These are phyloP conservation scores for Talaromyces stipitatus DNA, from an alignment of 495 filamentous ascomycete genomes.

Conservation along the genomic window DNA sequence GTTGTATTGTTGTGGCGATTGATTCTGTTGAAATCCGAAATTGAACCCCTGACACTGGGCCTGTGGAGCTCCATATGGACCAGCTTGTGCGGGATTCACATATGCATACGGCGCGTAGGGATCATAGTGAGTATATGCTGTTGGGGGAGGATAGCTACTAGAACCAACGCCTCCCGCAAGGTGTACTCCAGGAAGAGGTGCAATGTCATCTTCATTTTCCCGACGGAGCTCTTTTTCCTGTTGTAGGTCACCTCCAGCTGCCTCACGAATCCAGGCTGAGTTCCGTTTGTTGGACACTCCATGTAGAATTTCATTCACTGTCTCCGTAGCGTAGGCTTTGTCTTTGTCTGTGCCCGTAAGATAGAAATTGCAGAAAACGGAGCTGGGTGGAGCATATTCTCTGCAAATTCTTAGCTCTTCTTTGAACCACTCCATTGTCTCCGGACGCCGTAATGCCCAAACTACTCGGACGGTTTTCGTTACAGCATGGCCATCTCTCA, in stretches of 20 bases:
- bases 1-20: slow-evolving; percentile 5
- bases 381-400: slow-evolving; percentile 73
- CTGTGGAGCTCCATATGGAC: slow-evolving; percentile 4
- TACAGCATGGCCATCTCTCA: slow-evolving; percentile 87
- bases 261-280: slow-evolving; percentile 69
- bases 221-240: slow-evolving; percentile 68
- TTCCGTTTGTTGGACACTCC: slow-evolving; percentile 75
- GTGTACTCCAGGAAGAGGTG: slow-evolving; percentile 60
- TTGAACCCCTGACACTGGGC: slow-evolving; percentile 14
- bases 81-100: slow-evolving; percentile 1
- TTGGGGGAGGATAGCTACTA: slow-evolving; percentile 14
- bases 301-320: slow-evolving; percentile 73
- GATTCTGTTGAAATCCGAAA: slow-evolving; percentile 21
- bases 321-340: slow-evolving; percentile 62
- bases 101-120: slow-evolving; percentile 4
- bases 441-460: slow-evolving; percentile 82
- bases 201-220: slow-evolving; percentile 82
- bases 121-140: slow-evolving; percentile 7
- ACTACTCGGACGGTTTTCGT: slow-evolving; percentile 84
- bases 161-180: slow-evolving; percentile 21
- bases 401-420: slow-evolving; percentile 88
- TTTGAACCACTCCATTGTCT: slow-evolving; percentile 97
- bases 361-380: slow-evolving; percentile 89
- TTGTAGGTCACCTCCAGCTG: slow-evolving; percentile 71
- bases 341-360: slow-evolving; percentile 50